Base-by-base conservation (phyloP, 108 stramenopile species). In the Parietichytrium sp. region DNA sequence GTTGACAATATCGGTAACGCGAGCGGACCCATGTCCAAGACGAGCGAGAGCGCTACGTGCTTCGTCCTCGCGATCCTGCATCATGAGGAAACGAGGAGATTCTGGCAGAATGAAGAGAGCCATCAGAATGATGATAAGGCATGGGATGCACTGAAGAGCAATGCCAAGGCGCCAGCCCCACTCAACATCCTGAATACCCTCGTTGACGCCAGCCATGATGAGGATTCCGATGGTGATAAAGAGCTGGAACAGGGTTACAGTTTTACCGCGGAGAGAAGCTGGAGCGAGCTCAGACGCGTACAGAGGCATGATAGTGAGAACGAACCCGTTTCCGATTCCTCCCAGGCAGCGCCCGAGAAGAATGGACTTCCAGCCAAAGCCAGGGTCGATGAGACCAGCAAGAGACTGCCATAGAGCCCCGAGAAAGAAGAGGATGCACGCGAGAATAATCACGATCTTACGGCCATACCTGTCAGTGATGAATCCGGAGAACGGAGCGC, bases 201-300 rank as follows among this genome's bases (percentile, higher is more conserved):
- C 50, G 79, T 51, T 51, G 79, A 27, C 13, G 16, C 30, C 33
- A 18, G 79, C 79, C 49, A 53, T 15, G 1, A 80, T 31, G 36
- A 80, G 13, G 49, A 80, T 80, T 3, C 79, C 79, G 4, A 80
- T 4, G 79, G 51, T 80, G 51, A 80, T 53, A 12, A 52, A 29
- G 27, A 80, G 51, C 51, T 80, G 51, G 29, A 80, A 51, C 0
- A 80, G 25, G 3, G 79, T 27, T 13, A 80, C 45, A 18, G 51
- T n/a, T 36, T 50, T 13, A 4, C 79, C 79, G n/a, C 79, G 51
- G 33, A 7, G 13, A 15, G 51, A 6, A 42, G 51, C 12, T 3
- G 79, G 79, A 10, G 79, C 79, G 36, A 80, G 51, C 79, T 80
- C 79, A 30, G 79, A 29, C 16, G 51, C 45, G 51, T 80, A 80